A percentile compares a stretch with the other conserved stretches of the same genome.
Evolutionary conservation across 2,329 filamentous ascomycete genomes (phyloP).

Genomic region (Aspergillus fischeri): DNA sequence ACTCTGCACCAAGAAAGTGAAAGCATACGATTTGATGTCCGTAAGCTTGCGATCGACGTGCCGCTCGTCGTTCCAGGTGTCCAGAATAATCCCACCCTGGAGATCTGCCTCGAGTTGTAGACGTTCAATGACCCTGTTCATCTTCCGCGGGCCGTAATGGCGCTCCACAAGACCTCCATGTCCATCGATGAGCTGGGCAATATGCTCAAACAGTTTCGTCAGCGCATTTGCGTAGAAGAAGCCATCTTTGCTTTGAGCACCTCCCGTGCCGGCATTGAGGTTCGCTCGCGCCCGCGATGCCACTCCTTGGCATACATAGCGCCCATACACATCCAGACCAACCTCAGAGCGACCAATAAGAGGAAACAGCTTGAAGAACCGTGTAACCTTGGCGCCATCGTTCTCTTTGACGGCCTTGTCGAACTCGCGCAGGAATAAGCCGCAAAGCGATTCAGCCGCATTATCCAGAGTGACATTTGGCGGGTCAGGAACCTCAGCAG

Average conservation of each 20-base stretch:
- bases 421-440: slow-evolving; percentile 88
- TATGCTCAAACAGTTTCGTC: slow-evolving; percentile 93
- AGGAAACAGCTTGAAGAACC: slow-evolving; percentile 98
- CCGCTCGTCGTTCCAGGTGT: slow-evolving; percentile 91
- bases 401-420: slow-evolving; percentile 82
- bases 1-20: slow-evolving; percentile 93
- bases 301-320: slow-evolving; percentile 94
- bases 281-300: slow-evolving; percentile 76
- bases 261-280: slow-evolving; percentile 64
- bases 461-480: slow-evolving; percentile 82
- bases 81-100: slow-evolving; percentile 90
- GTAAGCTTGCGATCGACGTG: slow-evolving; percentile 79
- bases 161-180: slow-evolving; percentile 88
- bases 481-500: slow-evolving; percentile 88
- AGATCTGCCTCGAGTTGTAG: slow-evolving; percentile 93
- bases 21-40: slow-evolving; percentile 96
- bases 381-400: slow-evolving; percentile 84
- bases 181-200: slow-evolving; percentile 90
- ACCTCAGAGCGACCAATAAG: slow-evolving; percentile 85
- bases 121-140: slow-evolving; percentile 89
- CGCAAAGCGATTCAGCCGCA: slow-evolving; percentile 84
- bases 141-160: slow-evolving; percentile 88
- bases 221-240: slow-evolving; percentile 90
- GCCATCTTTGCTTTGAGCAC: slow-evolving; percentile 63
- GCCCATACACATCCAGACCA: slow-evolving; percentile 89